These are phyloP conservation scores for sorghum (Sorghum bicolor) DNA, from an alignment of 176 grass and related monocot genomes.

Conservation along the genomic window DNA sequence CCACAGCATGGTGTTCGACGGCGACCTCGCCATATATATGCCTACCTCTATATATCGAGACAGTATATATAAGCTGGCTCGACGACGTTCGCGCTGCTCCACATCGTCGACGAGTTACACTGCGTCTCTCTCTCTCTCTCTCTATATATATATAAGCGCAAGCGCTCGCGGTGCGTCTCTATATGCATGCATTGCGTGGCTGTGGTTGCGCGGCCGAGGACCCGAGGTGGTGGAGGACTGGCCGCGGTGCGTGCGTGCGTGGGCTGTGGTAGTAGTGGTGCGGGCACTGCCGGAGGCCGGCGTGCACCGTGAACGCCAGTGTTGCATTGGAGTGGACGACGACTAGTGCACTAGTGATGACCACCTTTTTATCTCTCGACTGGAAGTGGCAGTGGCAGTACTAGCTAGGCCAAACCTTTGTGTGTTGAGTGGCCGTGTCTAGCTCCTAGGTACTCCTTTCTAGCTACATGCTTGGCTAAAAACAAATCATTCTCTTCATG, in stretches of 20 bases:
- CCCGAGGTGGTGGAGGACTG: too few species aligned
- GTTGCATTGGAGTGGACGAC: not conserved
- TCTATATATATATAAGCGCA: not conserved
- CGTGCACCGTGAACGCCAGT: not conserved
- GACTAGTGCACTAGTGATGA: not conserved
- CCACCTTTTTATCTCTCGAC: conserved; percentile 27
- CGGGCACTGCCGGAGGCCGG: not conserved
- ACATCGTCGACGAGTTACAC: too few species aligned
- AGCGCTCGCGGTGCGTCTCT: not conserved
- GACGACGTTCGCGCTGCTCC: too few species aligned
- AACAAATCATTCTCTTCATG: not conserved
- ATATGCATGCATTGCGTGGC: not conserved
- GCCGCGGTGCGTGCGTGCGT: not conserved
- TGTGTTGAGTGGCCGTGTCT: not conserved
- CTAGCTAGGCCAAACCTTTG: not conserved
- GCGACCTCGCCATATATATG: not conserved
- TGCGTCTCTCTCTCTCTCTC: not conserved
- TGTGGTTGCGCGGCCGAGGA: not conserved
- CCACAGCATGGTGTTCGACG: not conserved
- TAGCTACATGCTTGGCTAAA: not conserved
- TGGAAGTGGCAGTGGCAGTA: conserved; percentile 5
- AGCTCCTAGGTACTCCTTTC: not conserved
- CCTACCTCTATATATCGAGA: not conserved
- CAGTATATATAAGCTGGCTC: too few species aligned
- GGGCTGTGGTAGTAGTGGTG: not conserved